Conservation (phyloP, 1,284 basidiomycete genomes). For the Naganishia sp. region DNA sequence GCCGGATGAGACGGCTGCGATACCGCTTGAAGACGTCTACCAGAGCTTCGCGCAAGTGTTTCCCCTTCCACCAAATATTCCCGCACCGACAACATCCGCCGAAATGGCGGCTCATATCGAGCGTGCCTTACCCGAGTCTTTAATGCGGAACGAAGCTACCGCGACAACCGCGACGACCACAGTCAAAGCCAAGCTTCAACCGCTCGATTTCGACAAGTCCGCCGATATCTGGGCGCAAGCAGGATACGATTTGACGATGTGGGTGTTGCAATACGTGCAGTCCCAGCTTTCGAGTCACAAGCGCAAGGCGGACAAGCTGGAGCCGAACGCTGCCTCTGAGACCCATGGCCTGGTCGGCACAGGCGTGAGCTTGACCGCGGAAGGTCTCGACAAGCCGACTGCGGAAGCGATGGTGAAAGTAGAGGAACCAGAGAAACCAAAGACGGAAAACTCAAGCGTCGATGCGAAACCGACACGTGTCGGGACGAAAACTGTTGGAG, state of each 20-base stretch:
- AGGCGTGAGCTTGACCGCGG: conserved; percentile 50
- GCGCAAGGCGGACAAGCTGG: background rate
- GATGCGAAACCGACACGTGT: conserved; percentile 3
- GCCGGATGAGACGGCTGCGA: background rate
- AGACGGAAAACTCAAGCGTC: conserved; percentile 17
- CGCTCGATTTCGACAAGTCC: conserved; percentile 7
- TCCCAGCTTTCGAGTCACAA: conserved; percentile 6
- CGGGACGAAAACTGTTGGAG: conserved; percentile 9
- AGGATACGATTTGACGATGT: conserved; percentile 15
- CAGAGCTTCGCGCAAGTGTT: background rate
- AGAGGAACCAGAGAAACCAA: background rate
- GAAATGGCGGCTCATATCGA: background rate
- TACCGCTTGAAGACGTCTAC: background rate
- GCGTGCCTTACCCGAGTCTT: background rate
- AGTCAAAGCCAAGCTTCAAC: background rate
- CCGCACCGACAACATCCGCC: background rate
- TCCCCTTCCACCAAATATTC: conserved; percentile 16
- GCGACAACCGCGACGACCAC: background rate
- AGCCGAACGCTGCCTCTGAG: background rate
- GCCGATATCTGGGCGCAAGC: conserved; percentile 19
- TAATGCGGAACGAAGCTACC: background rate
- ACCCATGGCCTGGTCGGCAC: conserved; percentile 42
- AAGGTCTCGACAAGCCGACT: conserved; percentile 46
- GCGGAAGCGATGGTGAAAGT: conserved; percentile 32
- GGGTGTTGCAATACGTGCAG: conserved; percentile 23